A percentile compares a stretch with the other conserved stretches of the same genome.
Conservation (phyloP, 129 eudicot species). For the Sambucus nigra region DNA sequence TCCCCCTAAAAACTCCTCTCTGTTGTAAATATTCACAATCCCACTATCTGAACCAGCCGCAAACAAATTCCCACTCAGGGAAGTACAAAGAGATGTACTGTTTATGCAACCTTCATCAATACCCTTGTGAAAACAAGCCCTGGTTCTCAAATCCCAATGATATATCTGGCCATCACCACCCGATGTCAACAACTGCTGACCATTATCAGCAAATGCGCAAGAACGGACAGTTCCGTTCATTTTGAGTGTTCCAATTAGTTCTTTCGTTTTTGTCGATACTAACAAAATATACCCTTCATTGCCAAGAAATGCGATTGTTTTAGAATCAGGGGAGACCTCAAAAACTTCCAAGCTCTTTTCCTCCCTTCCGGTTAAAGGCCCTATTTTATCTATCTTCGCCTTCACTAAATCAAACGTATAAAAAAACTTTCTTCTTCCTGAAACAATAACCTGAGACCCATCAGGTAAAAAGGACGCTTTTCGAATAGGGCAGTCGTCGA, state of each 20-base stretch:
- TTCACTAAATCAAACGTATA: constrained; percentile 69
- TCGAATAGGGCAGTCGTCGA: constrained; percentile 74
- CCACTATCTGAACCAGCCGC: constrained; percentile 94
- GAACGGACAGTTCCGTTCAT: constrained; percentile 90
- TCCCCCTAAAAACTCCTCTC: constrained; percentile 78
- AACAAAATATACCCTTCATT: constrained; percentile 74
- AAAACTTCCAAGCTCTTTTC: constrained; percentile 78
- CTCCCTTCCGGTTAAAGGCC: constrained; percentile 75
- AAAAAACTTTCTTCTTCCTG: too few relatives aligned
- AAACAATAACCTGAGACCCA: constrained; percentile 82
- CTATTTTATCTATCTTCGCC: constrained; percentile 52
- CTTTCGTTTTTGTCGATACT: constrained; percentile 78
- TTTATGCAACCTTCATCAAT: constrained; percentile 78
- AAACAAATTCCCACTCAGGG: too few relatives aligned
- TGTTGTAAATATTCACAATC: constrained; percentile 73
- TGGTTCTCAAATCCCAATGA: too few relatives aligned
- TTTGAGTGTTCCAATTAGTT: constrained; percentile 69
- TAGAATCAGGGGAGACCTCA: constrained; percentile 93
- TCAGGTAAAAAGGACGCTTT: constrained; percentile 79
- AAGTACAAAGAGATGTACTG: too few relatives aligned
- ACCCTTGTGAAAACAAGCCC: constrained; percentile 70
- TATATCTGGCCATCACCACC: constrained; percentile 92
- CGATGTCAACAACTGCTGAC: constrained; percentile 56
- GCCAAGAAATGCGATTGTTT: constrained; percentile 73
- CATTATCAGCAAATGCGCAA: constrained; percentile 46